Conservation (phyloP, 78 protist species). For the Chrysochromulina parva region DNA sequence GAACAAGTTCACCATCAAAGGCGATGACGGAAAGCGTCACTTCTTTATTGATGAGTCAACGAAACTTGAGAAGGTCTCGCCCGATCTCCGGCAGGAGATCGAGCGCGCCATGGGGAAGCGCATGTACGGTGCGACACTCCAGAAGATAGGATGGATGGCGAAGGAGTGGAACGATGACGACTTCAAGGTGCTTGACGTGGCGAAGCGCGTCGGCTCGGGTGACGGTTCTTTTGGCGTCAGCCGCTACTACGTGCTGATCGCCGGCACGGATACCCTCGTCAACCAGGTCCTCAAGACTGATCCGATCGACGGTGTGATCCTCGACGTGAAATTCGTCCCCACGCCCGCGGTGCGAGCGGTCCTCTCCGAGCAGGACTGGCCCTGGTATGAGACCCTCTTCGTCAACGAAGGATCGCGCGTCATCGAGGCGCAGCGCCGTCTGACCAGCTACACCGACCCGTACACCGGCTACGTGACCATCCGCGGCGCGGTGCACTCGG, state of each 20-base stretch:
- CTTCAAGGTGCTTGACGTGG: neutral
- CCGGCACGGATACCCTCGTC: neutral
- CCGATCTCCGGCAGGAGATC: neutral
- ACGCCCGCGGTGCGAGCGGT: neutral
- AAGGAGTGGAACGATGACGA: neutral
- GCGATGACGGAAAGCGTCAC: neutral
- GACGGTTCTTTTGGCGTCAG: neutral
- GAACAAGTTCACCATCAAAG: neutral
- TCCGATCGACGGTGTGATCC: neutral
- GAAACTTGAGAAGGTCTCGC: neutral
- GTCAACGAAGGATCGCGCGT: neutral
- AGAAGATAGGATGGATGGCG: neutral
- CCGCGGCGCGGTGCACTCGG: neutral
- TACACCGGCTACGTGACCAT: neutral
- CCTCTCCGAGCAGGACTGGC: neutral
- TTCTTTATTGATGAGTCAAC: neutral
- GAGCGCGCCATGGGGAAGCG: neutral
- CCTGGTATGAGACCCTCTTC: neutral
- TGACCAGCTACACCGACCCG: conserved; percentile 1
- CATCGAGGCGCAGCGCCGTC: neutral
- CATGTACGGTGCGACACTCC: conserved; percentile 6
- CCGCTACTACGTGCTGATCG: conserved; percentile 17
- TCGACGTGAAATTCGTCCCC: neutral
- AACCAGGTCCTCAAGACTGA: neutral
- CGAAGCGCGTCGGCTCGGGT: neutral